These are phyloP conservation scores for Tripterygium wilfordii DNA, from an alignment of 177 flowering plant genomes.

Conservation along the genomic window DNA sequence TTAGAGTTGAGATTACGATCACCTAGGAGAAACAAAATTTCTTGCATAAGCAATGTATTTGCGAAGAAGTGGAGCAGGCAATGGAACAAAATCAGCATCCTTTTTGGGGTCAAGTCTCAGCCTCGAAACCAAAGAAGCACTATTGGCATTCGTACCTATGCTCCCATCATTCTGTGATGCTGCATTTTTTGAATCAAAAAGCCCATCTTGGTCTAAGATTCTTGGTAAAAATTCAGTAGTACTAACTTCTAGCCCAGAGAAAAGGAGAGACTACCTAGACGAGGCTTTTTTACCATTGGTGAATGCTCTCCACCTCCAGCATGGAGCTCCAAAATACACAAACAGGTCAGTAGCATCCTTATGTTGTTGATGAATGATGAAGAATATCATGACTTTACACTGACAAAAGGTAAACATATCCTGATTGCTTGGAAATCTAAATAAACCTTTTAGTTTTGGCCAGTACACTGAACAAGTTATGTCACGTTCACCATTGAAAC, in stretches of 20 bases:
- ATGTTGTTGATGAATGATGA: too few relatives aligned
- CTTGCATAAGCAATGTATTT: slow-evolving; percentile 98
- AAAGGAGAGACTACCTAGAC: slow-evolving; percentile 42
- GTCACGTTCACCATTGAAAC: too few relatives aligned
- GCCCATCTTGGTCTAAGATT: background rate
- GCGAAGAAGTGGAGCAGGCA: slow-evolving; percentile 84
- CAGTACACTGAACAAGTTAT: too few relatives aligned
- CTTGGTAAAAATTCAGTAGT: too few relatives aligned
- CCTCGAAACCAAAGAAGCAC: slow-evolving; percentile 67
- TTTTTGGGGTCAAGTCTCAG: slow-evolving; percentile 71
- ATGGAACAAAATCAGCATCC: slow-evolving; percentile 69
- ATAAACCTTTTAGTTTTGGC: too few relatives aligned
- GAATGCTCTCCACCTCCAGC: slow-evolving; percentile 57
- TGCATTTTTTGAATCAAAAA: slow-evolving; percentile 23
- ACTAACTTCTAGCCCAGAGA: background rate
- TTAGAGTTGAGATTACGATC: slow-evolving; percentile 9
- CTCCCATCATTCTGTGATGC: slow-evolving; percentile 30
- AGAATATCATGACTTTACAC: too few relatives aligned
- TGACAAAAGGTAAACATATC: too few relatives aligned
- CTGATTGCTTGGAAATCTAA: too few relatives aligned
- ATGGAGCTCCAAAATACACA: slow-evolving; percentile 70
- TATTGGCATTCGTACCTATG: slow-evolving; percentile 27
- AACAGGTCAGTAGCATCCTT: slow-evolving; percentile 6
- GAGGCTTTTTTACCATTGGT: slow-evolving; percentile 47
- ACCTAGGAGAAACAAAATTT: slow-evolving; percentile 85